phyloP scores from a whole-genome alignment of 2,329 filamentous ascomycete genomes.

The Dactylellina drechsleri region DNA sequence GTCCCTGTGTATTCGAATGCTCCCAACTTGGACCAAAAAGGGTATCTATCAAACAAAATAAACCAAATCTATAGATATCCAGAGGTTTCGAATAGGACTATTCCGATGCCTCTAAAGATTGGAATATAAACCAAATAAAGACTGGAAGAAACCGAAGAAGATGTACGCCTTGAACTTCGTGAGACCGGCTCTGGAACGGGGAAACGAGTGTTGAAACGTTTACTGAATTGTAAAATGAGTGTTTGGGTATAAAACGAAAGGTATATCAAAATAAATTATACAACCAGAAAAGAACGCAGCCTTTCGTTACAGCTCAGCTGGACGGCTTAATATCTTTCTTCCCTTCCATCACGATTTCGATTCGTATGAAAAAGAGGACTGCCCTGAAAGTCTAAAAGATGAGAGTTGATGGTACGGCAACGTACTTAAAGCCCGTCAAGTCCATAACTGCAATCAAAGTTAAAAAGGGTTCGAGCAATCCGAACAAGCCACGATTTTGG shows the following conservation, averaged over 20 bases:
- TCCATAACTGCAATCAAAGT: background rate
- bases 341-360: constrained; percentile 19
- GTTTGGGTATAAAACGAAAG: constrained; percentile 34
- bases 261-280: constrained; percentile 48
- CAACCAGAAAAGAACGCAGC: constrained; percentile 44
- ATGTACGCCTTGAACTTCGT: constrained; percentile 4
- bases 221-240: constrained; percentile 19
- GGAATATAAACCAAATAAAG: constrained; percentile 14
- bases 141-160: constrained; percentile 1
- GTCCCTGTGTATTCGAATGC: background rate
- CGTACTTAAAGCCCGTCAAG: constrained; percentile 20
- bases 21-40: background rate
- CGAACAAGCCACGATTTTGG: constrained; percentile 5
- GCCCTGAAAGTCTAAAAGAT: constrained; percentile 12
- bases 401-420: constrained; percentile 6
- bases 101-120: constrained; percentile 31
- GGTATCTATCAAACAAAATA: constrained; percentile 16
- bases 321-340: constrained; percentile 29
- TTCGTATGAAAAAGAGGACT: background rate
- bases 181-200: constrained; percentile 45
- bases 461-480: background rate
- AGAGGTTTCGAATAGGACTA: constrained; percentile 20
- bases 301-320: constrained; percentile 53
- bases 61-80: background rate
- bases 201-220: constrained; percentile 34